phyloP scores from a whole-genome alignment of 495 filamentous ascomycete genomes.

The Aspergillus conjunctus region DNA sequence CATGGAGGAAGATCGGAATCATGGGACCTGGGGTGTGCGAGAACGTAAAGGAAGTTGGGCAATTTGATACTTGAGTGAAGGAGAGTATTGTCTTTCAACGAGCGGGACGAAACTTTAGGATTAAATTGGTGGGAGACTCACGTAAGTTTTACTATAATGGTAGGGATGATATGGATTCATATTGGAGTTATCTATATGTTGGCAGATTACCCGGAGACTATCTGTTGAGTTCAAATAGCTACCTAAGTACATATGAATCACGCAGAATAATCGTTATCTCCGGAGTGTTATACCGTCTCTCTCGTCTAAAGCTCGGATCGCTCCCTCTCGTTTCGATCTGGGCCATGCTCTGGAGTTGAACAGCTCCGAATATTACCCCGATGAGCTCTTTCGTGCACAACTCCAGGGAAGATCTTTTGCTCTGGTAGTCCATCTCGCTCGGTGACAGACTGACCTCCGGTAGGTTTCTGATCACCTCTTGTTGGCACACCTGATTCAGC shows the following conservation, averaged over 20 bases:
- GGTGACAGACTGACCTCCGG: constrained; percentile 33
- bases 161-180: too few relatives aligned
- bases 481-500: constrained; percentile 18
- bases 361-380: constrained; percentile 44
- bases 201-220: too few relatives aligned
- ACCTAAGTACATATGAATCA: too few relatives aligned
- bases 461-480: constrained; percentile 20
- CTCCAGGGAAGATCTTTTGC: constrained; percentile 71
- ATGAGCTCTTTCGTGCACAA: constrained; percentile 62
- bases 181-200: too few relatives aligned
- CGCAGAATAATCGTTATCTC: too few relatives aligned
- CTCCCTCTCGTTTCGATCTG: constrained; percentile 5
- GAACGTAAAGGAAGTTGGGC: constrained; percentile 84
- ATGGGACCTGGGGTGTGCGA: constrained; percentile 69
- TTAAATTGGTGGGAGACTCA: too few relatives aligned
- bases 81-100: neutral
- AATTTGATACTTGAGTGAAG: constrained; percentile 44
- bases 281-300: too few relatives aligned
- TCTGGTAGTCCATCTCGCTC: constrained; percentile 57
- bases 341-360: neutral
- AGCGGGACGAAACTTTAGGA: too few relatives aligned
- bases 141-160: too few relatives aligned
- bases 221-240: too few relatives aligned
- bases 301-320: neutral
- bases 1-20: constrained; percentile 50